phyloP scores from a whole-genome alignment of 306 rosid genomes.

The Glycine soja region DNA sequence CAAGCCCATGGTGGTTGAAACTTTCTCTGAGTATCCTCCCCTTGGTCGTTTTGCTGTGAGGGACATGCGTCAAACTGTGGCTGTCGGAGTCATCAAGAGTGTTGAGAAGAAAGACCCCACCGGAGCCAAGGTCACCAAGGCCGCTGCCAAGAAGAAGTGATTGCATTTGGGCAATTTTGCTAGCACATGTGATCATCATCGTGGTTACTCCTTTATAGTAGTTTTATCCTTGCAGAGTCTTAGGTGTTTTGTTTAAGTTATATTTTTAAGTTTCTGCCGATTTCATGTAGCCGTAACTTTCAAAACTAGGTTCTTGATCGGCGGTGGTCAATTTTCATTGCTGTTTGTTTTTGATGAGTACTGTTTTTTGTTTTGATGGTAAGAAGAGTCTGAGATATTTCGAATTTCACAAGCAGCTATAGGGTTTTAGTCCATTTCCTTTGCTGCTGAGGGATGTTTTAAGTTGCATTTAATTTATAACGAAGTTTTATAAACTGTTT shows the following conservation, averaged over 20 bases:
- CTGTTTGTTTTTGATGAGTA: neutral
- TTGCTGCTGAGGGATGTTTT: slow-evolving; percentile 36
- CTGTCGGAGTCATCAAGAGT: slow-evolving; percentile 51
- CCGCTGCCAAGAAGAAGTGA: slow-evolving; percentile 55
- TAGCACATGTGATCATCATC: neutral
- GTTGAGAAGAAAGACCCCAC: slow-evolving; percentile 55
- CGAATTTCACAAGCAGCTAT: slow-evolving; percentile 24
- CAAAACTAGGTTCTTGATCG: slow-evolving; percentile 38
- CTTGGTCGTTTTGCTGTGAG: slow-evolving; percentile 70
- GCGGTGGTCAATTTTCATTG: no score
- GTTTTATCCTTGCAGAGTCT: slow-evolving; percentile 24
- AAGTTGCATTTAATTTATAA: neutral
- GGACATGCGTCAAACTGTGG: slow-evolving; percentile 63
- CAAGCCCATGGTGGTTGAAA: slow-evolving; percentile 58
- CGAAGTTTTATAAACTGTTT: slow-evolving; percentile 7
- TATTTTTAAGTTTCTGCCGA: slow-evolving; percentile 1
- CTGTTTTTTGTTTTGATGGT: neutral
- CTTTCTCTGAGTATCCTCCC: slow-evolving; percentile 57
- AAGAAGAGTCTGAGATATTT: slow-evolving; percentile 28
- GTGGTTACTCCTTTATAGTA: neutral
- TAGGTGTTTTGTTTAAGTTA: slow-evolving; percentile 17
- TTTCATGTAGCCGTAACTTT: no score
- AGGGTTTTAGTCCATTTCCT: neutral
- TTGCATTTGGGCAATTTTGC: neutral
- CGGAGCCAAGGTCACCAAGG: slow-evolving; percentile 59